Evolutionary conservation across 495 filamentous ascomycete species (phyloP), one percentile per base, ranked within the genome.

Genomic region (Friedmanniomyces simplex): DNA sequence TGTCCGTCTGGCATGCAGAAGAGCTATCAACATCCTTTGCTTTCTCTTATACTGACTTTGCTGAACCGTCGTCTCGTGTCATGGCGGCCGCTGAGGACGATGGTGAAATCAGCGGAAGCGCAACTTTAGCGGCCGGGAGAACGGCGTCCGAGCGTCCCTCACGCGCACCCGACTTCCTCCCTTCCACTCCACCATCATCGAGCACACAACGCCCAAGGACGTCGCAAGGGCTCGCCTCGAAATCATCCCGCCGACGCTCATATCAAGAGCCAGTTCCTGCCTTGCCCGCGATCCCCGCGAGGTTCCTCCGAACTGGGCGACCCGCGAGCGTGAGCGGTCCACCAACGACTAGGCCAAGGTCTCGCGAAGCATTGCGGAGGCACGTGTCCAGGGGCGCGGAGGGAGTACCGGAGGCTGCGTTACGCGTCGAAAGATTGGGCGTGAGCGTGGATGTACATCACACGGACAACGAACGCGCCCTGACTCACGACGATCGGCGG

Each of bases 241-340:
- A 49, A 49, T 49, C 46, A 26, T 18, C 6, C 3, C 6, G 22
- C 46, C 46, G 46, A 3, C 46, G 46, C 24, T 49, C 46, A 3
- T 49, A 49, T 21, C 52, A 43, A 1, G 52, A 54, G 21, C 1
- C 21, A 8, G 42, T 49, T 20, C 53, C 53, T 3, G 53, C 53
- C n/a, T 14, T 56, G 11, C 53, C 53, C 3, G 53, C 53, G 16
- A 56, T 56, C 46, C 53, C 53, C 4, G 53, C 53, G 14, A 7
- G 53, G 11, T 56, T 47, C 22, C 43, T 56, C 37, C 10, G 18
- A 4, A 18, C 24, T 11, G 50, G 50, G n/a, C 16, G 25, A 4
- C 50, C 25, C 11, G 28, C 50, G 36, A 50, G 47, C 47, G 21
- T 50, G 12, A 32, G 22, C 22, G 26, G 22, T n/a, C 28, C 30